Conservation (phyloP, 106 monocot genomes). For the Dendrobium officinale region DNA sequence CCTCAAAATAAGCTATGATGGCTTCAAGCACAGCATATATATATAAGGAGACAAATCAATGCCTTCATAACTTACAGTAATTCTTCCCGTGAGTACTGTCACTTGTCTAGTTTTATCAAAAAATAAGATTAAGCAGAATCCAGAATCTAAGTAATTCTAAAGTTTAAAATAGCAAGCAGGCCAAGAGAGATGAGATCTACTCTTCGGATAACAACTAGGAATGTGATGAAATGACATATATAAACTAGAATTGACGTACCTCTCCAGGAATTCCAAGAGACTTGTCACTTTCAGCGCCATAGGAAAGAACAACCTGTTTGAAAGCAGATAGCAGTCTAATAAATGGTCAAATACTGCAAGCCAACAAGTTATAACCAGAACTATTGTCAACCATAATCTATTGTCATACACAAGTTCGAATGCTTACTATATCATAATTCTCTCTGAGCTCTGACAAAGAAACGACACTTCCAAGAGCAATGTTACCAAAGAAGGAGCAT, state of each 20-base stretch:
- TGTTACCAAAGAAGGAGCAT: conserved; percentile 91
- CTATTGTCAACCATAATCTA: not conserved
- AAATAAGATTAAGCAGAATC: not conserved
- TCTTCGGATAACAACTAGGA: not conserved
- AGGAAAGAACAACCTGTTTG: conserved; percentile 79
- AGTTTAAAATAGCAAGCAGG: not conserved
- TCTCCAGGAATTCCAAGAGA: conserved; percentile 74
- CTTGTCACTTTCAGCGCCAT: conserved; percentile 97
- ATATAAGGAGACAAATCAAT: no score
- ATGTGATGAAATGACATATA: not conserved
- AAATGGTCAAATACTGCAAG: not conserved
- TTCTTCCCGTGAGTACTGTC: not conserved
- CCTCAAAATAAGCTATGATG: not conserved
- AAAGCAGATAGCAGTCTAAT: conserved; percentile 7
- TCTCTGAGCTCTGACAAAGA: conserved; percentile 67
- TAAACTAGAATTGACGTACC: conserved; percentile 29
- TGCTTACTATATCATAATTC: conserved; percentile 84
- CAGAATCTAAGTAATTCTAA: not conserved
- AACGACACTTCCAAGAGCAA: conserved; percentile 54
- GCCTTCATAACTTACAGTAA: no score
- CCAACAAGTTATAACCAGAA: not conserved
- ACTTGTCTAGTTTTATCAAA: not conserved
- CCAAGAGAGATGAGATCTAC: conserved; percentile 1
- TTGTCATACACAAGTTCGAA: not conserved
- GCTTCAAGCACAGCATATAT: no score